Conservation (phyloP, 2,329 filamentous ascomycete genomes). For the Cyphellophora attinorum region DNA sequence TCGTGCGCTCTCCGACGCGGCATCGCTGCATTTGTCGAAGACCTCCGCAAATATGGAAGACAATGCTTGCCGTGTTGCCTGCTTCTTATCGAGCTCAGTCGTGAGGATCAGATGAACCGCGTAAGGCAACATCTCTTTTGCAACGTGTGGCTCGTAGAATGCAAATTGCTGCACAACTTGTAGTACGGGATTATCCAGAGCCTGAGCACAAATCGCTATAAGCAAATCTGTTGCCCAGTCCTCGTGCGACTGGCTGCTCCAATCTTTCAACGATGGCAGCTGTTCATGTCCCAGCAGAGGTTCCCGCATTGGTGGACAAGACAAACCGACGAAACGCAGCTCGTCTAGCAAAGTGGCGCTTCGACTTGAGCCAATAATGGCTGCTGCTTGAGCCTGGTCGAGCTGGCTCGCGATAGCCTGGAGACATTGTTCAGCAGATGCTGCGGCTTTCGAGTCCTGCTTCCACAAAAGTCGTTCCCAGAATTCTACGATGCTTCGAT, state of each 20-base stretch:
- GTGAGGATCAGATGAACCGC: constrained; percentile 73
- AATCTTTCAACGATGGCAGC: background rate
- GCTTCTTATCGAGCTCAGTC: constrained; percentile 49
- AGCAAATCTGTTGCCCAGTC: constrained; percentile 56
- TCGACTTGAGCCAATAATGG: background rate
- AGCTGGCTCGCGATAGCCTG: constrained; percentile 1
- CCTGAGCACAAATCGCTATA: constrained; percentile 50
- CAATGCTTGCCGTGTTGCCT: constrained; percentile 55
- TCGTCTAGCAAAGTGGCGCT: constrained; percentile 27
- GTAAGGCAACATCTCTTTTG: constrained; percentile 68
- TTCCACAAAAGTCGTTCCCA: constrained; percentile 9
- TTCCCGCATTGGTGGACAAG: constrained; percentile 24
- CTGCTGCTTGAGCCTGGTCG: background rate
- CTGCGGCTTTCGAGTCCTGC: constrained; percentile 7
- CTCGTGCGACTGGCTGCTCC: background rate
- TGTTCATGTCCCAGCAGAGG: background rate
- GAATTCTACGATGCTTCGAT: constrained; percentile 10
- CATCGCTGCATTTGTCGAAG: constrained; percentile 21
- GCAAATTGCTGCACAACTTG: constrained; percentile 60
- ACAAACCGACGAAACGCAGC: constrained; percentile 33
- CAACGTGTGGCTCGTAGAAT: constrained; percentile 56
- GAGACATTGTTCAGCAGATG: constrained; percentile 1
- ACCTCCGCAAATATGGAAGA: constrained; percentile 51
- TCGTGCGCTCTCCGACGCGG: constrained; percentile 53
- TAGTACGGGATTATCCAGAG: constrained; percentile 57